Conservation (phyloP, 2,329 filamentous ascomycete genomes). For the Kalmusia sp. region DNA sequence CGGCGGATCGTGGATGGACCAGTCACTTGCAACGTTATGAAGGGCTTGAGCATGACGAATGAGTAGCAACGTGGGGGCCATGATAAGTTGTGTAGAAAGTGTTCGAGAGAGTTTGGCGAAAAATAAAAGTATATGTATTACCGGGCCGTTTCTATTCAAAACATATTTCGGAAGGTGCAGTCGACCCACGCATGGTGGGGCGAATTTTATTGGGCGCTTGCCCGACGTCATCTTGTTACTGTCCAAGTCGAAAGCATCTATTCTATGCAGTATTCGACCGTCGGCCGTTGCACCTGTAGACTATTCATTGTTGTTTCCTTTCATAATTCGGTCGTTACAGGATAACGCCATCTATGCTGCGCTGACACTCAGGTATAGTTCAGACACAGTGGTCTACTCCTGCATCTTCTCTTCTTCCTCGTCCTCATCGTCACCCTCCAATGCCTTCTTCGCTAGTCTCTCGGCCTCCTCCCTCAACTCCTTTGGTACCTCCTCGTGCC, state of each 20-base stretch:
- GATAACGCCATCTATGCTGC: slow-evolving; percentile 36
- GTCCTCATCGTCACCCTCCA: slow-evolving; percentile 84
- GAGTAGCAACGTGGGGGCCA: slow-evolving; percentile 55
- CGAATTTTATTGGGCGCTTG: neutral
- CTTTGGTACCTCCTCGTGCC: slow-evolving; percentile 92
- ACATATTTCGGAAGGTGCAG: neutral
- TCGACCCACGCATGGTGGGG: neutral
- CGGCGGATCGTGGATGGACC: slow-evolving; percentile 50
- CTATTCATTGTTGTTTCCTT: neutral
- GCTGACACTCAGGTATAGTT: slow-evolving; percentile 24
- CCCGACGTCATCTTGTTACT: slow-evolving; percentile 3
- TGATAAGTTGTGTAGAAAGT: slow-evolving; percentile 18
- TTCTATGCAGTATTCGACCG: neutral
- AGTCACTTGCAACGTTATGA: slow-evolving; percentile 53
- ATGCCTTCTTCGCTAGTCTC: slow-evolving; percentile 85
- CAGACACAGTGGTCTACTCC: slow-evolving; percentile 62
- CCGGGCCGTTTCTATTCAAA: neutral
- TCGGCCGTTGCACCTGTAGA: neutral
- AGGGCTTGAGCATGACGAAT: slow-evolving; percentile 55
- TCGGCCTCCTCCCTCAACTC: slow-evolving; percentile 91
- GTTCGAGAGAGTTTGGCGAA: neutral
- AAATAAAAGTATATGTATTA: neutral
- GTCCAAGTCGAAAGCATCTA: neutral
- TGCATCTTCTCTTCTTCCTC: slow-evolving; percentile 93
- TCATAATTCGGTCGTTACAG: slow-evolving; percentile 33